Base-by-base conservation (phyloP, 73 alveolate species). In the Stentor coeruleus region DNA sequence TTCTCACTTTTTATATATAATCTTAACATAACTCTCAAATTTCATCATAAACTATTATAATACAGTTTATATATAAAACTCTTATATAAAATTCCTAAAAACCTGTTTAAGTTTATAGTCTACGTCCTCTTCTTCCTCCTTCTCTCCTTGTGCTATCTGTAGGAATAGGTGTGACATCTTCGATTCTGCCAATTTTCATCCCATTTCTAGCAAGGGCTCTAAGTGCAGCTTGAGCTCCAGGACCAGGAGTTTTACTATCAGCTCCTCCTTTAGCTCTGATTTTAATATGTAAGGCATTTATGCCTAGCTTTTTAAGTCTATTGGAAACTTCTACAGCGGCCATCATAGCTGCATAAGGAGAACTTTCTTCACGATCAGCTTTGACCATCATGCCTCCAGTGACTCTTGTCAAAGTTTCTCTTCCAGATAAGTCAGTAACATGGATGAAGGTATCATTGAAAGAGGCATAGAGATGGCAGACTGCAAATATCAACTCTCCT, bases 121-220 rank as follows among this genome's bases (percentile, higher is more conserved):
- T 96, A 87, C 99, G 96, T 41, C 99, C 99, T 91, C 99, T 97
- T 89, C 99, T 93, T 76, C 99, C 99, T 55, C 99, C 99, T 84
- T 89, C 96, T 89, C 98, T 91, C 88, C 99, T 95, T 76, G 99
- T 96, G 87, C 97, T 85, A 88, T 97, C 99, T 83, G 99, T 97
- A 86, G 99, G 99, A 84, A 97, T 94, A 76, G 99, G 99, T 20
- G 99, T 97, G 84, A 96, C 99, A 90, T 97, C 99, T 92, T 97
- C 99, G 82, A 97, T 97, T 87, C 99, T 97, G 74, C 99, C 99
- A 82, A 97, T 97, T 91, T 92, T 95, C 86, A 97, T 84, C 76
- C 99, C 99, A 79, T 91, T 85, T 84, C 99, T 96, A 66, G 99
- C 99, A 75, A 97, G 93, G 59, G 99, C 99, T 82, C 99, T 93